Evolutionary conservation across 73 alveolate genomes (phyloP).

Genomic region (Breviolum minutum): DNA sequence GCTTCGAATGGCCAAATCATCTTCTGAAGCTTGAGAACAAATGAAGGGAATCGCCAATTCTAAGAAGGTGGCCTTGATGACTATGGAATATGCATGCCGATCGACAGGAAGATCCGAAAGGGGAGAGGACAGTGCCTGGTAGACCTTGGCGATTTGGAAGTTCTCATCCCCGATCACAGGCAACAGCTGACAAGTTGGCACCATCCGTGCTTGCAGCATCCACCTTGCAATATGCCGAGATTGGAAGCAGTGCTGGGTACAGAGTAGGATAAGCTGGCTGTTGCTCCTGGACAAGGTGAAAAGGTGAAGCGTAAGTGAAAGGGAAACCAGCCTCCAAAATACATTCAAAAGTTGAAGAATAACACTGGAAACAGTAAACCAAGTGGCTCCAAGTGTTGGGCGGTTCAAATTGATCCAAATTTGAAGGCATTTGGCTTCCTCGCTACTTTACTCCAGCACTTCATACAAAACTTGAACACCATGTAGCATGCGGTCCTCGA

Average conservation of each 20-base stretch:
- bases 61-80: too few species aligned
- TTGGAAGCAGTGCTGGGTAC: neutral
- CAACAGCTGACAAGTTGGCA: neutral
- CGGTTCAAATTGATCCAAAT: too few species aligned
- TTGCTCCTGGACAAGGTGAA: neutral
- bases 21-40: neutral
- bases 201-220: conserved; percentile 24
- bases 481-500: too few species aligned
- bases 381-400: too few species aligned
- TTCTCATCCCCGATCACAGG: conserved; percentile 4
- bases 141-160: neutral
- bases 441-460: too few species aligned
- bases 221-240: neutral
- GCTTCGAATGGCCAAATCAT: too few species aligned
- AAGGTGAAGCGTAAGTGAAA: neutral
- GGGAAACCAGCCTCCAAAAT: neutral
- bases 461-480: too few species aligned
- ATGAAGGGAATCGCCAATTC: neutral
- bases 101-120: neutral
- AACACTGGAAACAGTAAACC: neutral
- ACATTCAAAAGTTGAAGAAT: neutral
- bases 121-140: neutral
- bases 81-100: neutral
- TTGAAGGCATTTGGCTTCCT: too few species aligned
- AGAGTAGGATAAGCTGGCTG: neutral